These are phyloP conservation scores for Thozetella sp. DNA, from an alignment of 495 filamentous ascomycete species.

Conservation along the genomic window DNA sequence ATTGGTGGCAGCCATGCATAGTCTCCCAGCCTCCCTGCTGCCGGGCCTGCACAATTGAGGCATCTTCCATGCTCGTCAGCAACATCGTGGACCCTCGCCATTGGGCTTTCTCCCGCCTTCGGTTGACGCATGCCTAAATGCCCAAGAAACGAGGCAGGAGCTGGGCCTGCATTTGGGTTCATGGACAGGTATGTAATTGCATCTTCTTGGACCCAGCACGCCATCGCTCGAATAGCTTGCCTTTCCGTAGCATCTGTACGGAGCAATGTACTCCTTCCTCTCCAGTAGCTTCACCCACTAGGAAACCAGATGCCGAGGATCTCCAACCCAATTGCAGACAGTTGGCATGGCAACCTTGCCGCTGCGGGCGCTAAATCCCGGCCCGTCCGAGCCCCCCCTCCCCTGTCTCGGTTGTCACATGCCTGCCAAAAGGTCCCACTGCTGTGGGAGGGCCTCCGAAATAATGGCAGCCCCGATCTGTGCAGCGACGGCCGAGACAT, in stretches of 20 bases:
- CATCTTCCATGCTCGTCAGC: not conserved
- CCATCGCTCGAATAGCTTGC: too few species aligned
- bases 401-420: conserved; percentile 19
- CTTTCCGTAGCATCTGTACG: too few species aligned
- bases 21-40: not conserved
- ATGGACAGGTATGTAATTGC: too few species aligned
- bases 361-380: conserved; percentile 4
- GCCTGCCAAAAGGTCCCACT: too few species aligned
- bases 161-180: too few species aligned
- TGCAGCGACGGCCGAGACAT: too few species aligned
- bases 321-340: not conserved
- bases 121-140: not conserved
- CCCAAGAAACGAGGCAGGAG: conserved; percentile 1
- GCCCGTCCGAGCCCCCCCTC: conserved; percentile 9
- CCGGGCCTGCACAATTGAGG: not conserved
- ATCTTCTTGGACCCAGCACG: too few species aligned
- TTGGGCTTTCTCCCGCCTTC: not conserved
- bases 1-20: not conserved
- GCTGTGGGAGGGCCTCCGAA: too few species aligned
- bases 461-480: too few species aligned
- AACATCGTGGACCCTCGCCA: not conserved
- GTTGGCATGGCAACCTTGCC: conserved; percentile 22
- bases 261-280: too few species aligned
- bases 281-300: too few species aligned
- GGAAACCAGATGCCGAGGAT: not conserved